Evolutionary conservation across 441 rosid species (phyloP), one percentile per base, ranked within the genome.

Genomic region (Pelargonium australe): DNA sequence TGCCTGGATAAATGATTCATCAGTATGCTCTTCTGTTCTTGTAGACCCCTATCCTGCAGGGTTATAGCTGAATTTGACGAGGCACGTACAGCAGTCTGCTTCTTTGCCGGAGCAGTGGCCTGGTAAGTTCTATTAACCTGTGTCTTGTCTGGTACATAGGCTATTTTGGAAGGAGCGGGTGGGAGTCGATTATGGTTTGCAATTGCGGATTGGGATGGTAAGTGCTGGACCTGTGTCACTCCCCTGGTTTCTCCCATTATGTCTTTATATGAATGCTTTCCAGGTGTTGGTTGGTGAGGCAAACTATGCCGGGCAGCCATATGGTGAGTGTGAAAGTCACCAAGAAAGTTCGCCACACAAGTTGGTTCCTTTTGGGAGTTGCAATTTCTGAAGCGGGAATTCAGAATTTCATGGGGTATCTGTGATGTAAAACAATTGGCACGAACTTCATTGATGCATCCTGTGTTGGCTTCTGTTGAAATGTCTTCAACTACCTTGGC

Each of bases 81-180:
- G 41, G 41, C 41, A 3, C 41, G 41, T 37, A 37, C 7, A 37
- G 7, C 41, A 37, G 41, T 37, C 41, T 82, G 73, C 61, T 63
- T 76, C 78, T 51, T 67, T 68, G 66, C 73, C 72, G 77, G 75
- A 63, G 71, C 61, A 66, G 70, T 68, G 43, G 64, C 45, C 62
- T 73, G 73, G 63, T 41, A 69, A 65, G 45, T 60, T 71, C 69
- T 72, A 61, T 57, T 51, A 25, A 76, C 73, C 71, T 43, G 72
- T 61, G 76, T 69, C 55, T 75, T 75, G 69, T 51, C 77, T 60
- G 76, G 75, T 67, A 67, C 67, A 66, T 72, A 70, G 63, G 58
- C 76, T 73, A 70, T 74, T 75, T 62, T 73, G 64, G 77, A 78
- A 14, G 78, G 74, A 65, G 80, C 75, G 62, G 80, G 84, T 51